Evolutionary conservation across 805 yeast species (phyloP).

Genomic region (Myxozyma neotropica): DNA sequence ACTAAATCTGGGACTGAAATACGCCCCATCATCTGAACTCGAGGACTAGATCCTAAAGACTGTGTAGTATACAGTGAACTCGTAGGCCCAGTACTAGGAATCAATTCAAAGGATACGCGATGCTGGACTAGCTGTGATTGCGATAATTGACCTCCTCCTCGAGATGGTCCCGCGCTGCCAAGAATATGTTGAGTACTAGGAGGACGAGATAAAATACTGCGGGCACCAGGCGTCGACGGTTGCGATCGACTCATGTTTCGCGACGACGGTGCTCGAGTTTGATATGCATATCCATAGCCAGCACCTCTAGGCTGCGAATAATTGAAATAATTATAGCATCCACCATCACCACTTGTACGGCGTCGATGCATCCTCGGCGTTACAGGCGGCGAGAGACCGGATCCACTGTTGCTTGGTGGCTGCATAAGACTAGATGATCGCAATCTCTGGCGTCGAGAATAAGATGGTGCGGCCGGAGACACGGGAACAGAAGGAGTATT

Average conservation of each 20-base stretch:
- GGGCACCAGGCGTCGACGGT: conserved; percentile 23
- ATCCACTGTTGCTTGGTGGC: not conserved
- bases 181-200: conserved; percentile 1
- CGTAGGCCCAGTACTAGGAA: not conserved
- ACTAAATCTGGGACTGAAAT: not conserved
- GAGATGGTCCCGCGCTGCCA: not conserved
- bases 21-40: not conserved
- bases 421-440: conserved; percentile 4
- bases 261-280: not conserved
- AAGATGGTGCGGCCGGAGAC: conserved; percentile 3
- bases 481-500: not conserved
- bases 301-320: conserved; percentile 14
- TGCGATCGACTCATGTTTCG: conserved; percentile 21
- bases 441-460: not conserved
- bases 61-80: not conserved
- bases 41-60: conserved; percentile 16
- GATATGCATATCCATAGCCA: not conserved
- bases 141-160: not conserved
- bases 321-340: conserved; percentile 27
- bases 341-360: conserved; percentile 27
- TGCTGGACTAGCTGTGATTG: not conserved
- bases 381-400: conserved; percentile 1
- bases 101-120: conserved; percentile 8
- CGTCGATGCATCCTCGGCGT: conserved; percentile 12
- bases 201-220: conserved; percentile 2